Base-by-base conservation (phyloP, 2,329 filamentous ascomycete genomes). In the Colletotrichum orchidophilum region DNA sequence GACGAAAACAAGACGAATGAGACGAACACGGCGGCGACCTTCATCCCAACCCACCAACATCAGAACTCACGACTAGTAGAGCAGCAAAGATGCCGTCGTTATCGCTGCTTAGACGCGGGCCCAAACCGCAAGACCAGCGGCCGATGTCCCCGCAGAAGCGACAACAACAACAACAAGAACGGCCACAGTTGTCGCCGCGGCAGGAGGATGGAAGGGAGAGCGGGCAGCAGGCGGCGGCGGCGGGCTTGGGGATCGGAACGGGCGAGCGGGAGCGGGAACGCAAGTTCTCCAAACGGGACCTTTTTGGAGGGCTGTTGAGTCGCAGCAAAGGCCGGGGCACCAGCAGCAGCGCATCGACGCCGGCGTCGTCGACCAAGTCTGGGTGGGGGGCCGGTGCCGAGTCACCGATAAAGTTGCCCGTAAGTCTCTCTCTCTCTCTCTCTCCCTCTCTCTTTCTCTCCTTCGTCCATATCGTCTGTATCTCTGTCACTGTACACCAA, bases 51-150 rank as follows among this genome's bases (percentile, higher is more conserved):
- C 15, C 31, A 39, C 24, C 42, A 46, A n/a, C 8, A 53, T 18
- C 53, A 63, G 11, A 13, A 35, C 52, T 35, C 31, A 33, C 59
- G 59, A 71, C 69, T 60, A 11, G 12, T 46, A 52, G 5, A 31
- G 39, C 29, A 49, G 50, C 13, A 53, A 70, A 71, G 49, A 82
- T 81, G 80, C 79, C 78, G 49, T 78, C 78, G 21, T 76, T 81
- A 49, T 78, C 78, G 29, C 75, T 78, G 8, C 74, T 79, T 65
- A 78, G 77, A 62, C 77, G 78, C 24, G 71, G 73, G 33, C 59
- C 64, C 46, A 71, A 61, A 63, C 76, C 76, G 50, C 75, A 67
- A 73, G 74, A 65, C 57, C 71, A 71, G 73, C 66, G 70, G 33
- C 54, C 70, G 24, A 6, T 46, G 26, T 46, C 60, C 11, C 39